These are phyloP conservation scores for Chlorella vulgaris DNA, from an alignment of 139 green algal species.

Conservation along the genomic window DNA sequence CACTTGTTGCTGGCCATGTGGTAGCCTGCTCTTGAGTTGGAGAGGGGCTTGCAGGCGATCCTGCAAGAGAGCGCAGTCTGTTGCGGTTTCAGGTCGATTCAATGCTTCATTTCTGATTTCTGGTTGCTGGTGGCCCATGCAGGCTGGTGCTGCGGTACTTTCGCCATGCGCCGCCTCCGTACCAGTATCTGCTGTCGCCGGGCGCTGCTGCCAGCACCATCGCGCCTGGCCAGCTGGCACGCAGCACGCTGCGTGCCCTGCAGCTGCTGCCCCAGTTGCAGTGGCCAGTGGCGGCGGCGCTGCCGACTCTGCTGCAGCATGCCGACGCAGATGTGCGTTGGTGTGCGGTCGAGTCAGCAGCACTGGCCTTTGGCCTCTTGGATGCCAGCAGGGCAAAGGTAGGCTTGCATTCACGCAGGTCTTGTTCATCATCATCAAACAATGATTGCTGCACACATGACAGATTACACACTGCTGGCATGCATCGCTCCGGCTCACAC, in stretches of 20 bases:
- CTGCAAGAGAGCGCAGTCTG: background rate
- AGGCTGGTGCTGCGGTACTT: slow-evolving; percentile 58
- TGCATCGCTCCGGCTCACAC: background rate
- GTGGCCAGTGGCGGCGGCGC: slow-evolving; percentile 35
- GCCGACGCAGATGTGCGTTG: slow-evolving; percentile 56
- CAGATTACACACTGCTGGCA: background rate
- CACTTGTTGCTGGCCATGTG: background rate
- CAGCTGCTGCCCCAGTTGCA: slow-evolving; percentile 55
- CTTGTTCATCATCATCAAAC: background rate
- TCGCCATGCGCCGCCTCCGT: slow-evolving; percentile 17
- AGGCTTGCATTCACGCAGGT: background rate
- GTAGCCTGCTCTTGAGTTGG: too few species aligned
- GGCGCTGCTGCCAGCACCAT: background rate
- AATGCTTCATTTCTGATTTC: too few species aligned
- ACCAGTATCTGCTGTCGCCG: slow-evolving; percentile 31
- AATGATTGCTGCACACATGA: background rate
- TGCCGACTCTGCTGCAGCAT: slow-evolving; percentile 61
- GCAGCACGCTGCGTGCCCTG: slow-evolving; percentile 54
- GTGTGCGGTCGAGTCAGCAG: slow-evolving; percentile 48
- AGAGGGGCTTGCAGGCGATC: too few species aligned
- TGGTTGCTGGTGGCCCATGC: background rate
- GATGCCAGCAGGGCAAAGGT: slow-evolving; percentile 36
- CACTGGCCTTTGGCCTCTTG: slow-evolving; percentile 51
- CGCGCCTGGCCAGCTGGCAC: slow-evolving; percentile 43
- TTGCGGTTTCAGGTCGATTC: background rate